Base-by-base conservation (phyloP, 2,329 filamentous ascomycete species). In the Diplodia sapinea region DNA sequence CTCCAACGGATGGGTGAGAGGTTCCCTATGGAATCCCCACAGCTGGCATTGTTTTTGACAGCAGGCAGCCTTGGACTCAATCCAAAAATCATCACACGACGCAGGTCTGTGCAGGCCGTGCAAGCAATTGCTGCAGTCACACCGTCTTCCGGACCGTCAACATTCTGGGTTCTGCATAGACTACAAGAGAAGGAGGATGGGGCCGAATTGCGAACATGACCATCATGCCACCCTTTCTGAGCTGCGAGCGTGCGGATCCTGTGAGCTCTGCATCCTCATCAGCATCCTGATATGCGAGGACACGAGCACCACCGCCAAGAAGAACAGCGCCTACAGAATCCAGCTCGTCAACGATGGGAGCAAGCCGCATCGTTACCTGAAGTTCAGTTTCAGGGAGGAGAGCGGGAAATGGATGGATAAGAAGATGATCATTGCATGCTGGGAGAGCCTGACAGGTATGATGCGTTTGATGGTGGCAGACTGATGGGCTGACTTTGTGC, bases 1-100 rank as follows among this genome's bases (percentile, higher is more conserved):
- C 56, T 59, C 17, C 56, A 59, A 23, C 20, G 17, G 11, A 59
- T 59, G 56, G 56, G 56, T 59, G 36, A 59, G 56, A 31, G n/a
- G 4, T 31, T 15, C 38, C 13, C 56, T 15, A 11, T 9, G 36
- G 31, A 43, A 43, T 5, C n/a, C 7, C 40, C 6, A 12, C 54
- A 36, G 31, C 33, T 29, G 15, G 52, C 29, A n/a, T n/a, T 8
- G 9, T 11, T 40, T 33, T 26, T 33, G 40, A 33, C 6, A 11
- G 4, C 9, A n/a, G 4, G 0, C 29, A 59, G 56, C 43, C 20
- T n/a, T 59, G 15, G 23, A 29, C 1, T 9, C 6, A 2, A n/a
- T 47, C 38, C 15, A 23, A 23, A 59, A 17, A 29, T 2, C 23
- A 52, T 11, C 38, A 6, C 38, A n/a, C 23, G 15, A 29, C 17